Conservation (phyloP, 176 grass and related monocot species). For the Oropetium thomaeum region DNA sequence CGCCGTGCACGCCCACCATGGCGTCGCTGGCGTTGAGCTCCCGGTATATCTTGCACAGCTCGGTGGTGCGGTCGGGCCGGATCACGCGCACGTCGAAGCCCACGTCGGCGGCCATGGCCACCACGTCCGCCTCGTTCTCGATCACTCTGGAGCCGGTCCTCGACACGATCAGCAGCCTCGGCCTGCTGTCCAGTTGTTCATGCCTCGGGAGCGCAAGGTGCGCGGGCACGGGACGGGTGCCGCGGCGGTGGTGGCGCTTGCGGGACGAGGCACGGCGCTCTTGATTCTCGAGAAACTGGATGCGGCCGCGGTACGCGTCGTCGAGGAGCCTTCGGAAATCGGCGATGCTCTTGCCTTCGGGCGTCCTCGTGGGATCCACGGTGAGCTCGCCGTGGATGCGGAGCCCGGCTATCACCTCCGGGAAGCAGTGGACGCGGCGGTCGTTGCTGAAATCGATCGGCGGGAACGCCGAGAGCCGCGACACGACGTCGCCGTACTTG, state of each 20-base stretch:
- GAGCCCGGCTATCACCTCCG: slow-evolving; percentile 70
- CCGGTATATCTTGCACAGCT: slow-evolving; percentile 69
- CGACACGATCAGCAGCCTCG: slow-evolving; percentile 52
- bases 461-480: slow-evolving; percentile 60
- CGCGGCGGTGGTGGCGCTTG: slow-evolving; percentile 14
- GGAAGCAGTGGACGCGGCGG: slow-evolving; percentile 79
- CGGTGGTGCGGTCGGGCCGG: slow-evolving; percentile 52
- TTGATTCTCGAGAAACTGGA: slow-evolving; percentile 40
- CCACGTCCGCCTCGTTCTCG: slow-evolving; percentile 64
- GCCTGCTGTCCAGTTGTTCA: not conserved
- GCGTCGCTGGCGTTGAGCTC: slow-evolving; percentile 81
- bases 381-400: slow-evolving; percentile 78
- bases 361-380: slow-evolving; percentile 46
- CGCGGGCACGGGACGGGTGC: not conserved
- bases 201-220: not conserved
- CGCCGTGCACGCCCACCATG: slow-evolving; percentile 93
- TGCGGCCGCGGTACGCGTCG: slow-evolving; percentile 58
- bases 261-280: slow-evolving; percentile 27
- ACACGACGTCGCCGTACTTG: slow-evolving; percentile 71
- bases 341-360: slow-evolving; percentile 40
- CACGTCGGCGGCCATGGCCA: slow-evolving; percentile 25
- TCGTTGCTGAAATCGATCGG: slow-evolving; percentile 62
- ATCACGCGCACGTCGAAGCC: slow-evolving; percentile 70
- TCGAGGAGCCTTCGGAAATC: slow-evolving; percentile 73
- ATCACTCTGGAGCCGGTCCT: slow-evolving; percentile 65